Percentiles rank a stretch among this genome's conserved stretches.
Evolutionary conservation across 2,329 filamentous ascomycete species (phyloP).

Genomic region (Colletotrichum phormii): DNA sequence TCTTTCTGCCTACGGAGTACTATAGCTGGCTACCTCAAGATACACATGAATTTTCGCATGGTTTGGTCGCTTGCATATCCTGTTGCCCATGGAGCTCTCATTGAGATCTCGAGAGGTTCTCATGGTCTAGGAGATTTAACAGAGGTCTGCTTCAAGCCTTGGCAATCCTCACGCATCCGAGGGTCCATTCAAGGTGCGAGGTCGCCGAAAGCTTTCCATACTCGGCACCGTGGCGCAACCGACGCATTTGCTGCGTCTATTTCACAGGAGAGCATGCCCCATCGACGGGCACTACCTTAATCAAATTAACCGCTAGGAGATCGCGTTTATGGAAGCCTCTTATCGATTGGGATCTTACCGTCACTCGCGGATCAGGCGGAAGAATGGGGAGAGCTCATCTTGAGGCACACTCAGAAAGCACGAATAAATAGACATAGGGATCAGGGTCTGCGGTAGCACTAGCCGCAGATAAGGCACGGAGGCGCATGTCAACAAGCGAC

Average conservation of each 20-base stretch:
- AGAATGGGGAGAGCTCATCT: neutral
- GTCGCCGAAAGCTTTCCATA: neutral
- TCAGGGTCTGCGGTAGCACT: neutral
- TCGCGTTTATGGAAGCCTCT: neutral
- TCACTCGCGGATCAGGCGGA: neutral
- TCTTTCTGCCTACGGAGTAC: neutral
- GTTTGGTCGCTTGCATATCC: neutral
- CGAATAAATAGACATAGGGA: neutral
- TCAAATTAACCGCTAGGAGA: neutral
- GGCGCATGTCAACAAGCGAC: neutral
- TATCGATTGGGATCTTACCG: neutral
- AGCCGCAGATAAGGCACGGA: neutral
- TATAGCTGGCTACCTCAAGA: neutral
- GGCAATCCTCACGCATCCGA: neutral
- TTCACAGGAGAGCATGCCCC: neutral
- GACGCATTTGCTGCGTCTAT: neutral
- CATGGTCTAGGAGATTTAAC: neutral
- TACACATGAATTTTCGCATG: neutral
- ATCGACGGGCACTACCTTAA: neutral
- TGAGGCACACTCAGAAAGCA: neutral
- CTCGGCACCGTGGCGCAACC: neutral
- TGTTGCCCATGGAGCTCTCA: neutral
- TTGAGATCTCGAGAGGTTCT: neutral
- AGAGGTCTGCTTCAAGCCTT: neutral
- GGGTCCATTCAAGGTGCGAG: neutral